Evolutionary conservation across 129 eudicot species (phyloP).

Genomic region (Flaveria ramosissima): DNA sequence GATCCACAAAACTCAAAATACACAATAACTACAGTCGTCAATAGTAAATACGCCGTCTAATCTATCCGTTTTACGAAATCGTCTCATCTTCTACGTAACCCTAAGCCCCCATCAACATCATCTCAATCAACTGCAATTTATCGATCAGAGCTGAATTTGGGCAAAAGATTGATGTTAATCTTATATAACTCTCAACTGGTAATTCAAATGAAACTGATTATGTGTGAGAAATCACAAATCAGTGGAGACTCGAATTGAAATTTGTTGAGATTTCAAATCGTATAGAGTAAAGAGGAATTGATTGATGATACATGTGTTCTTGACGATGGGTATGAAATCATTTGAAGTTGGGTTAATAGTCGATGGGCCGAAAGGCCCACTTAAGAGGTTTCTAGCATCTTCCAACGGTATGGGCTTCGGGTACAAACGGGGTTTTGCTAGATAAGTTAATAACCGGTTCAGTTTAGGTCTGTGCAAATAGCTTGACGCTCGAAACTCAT

Average conservation of each 20-base stretch:
- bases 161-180: not conserved
- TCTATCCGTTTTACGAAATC: conserved; percentile 17
- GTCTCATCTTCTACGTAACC: conserved; percentile 11
- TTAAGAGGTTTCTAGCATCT: not conserved
- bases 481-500: too few species aligned
- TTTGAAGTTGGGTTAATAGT: not conserved
- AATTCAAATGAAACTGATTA: not conserved
- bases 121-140: conserved; percentile 17
- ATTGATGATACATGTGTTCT: conserved; percentile 23
- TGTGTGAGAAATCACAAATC: not conserved
- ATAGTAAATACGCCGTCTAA: conserved; percentile 7
- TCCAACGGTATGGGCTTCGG: not conserved
- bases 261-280: conserved; percentile 30
- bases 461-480: too few species aligned
- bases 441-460: too few species aligned
- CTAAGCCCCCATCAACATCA: conserved; percentile 21
- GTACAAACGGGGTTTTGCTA: too few species aligned
- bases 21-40: not conserved
- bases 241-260: conserved; percentile 10
- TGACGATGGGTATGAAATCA: conserved; percentile 12
- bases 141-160: not conserved
- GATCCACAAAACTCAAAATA: conserved; percentile 19
- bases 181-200: not conserved
- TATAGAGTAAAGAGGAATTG: not conserved
- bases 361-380: conserved; percentile 6